phyloP scores from a whole-genome alignment of 2,329 filamentous ascomycete species.

The Epichloe sp. region DNA sequence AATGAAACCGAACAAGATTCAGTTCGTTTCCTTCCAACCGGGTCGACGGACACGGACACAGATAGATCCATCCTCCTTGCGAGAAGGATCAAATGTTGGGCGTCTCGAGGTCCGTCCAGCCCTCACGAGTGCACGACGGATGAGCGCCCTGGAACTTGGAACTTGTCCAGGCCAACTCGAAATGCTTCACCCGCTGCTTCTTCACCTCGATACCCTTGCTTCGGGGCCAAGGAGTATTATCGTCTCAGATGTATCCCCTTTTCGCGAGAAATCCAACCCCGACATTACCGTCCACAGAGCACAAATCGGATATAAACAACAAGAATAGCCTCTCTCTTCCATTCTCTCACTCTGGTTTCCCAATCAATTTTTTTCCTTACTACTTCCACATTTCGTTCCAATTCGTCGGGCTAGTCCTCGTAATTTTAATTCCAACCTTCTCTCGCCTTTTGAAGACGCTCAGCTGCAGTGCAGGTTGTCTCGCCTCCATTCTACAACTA shows the following conservation, averaged over 20 bases:
- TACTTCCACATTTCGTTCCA: not conserved
- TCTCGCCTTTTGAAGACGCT: not conserved
- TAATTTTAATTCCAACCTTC: not conserved
- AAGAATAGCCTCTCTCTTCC: no score
- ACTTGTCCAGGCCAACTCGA: no score
- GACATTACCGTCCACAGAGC: not conserved
- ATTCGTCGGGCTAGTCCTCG: not conserved
- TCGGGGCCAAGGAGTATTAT: not conserved
- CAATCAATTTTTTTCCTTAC: not conserved
- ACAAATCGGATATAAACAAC: not conserved
- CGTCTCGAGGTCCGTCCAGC: no score
- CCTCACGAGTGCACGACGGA: no score
- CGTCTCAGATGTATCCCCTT: not conserved
- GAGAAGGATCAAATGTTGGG: no score
- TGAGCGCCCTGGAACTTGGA: no score
- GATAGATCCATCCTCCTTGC: no score
- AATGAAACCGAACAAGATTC: no score
- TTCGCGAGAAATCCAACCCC: not conserved
- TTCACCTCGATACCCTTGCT: not conserved
- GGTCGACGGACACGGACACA: no score
- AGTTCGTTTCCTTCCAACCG: no score
- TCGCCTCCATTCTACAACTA: no score
- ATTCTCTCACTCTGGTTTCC: not conserved
- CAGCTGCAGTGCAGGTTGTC: not conserved
- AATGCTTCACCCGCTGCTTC: no score